Evolutionary conservation across 371 early-diverging fungal genomes (phyloP).

Genomic region (Mucor plumbeus): DNA sequence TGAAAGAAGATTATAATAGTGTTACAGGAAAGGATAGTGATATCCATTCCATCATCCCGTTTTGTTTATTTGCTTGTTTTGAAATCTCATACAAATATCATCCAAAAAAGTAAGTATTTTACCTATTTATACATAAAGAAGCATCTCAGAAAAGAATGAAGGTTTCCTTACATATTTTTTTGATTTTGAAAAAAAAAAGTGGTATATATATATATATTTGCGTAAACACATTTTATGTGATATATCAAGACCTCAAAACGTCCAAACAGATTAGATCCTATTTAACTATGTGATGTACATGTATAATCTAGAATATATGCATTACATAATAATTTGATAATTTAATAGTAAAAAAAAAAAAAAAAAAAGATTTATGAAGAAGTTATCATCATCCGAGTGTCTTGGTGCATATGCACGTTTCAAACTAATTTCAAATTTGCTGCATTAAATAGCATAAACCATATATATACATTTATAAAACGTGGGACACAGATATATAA

Average conservation of each 20-base stretch:
- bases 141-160: neutral
- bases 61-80: slow-evolving; percentile 6
- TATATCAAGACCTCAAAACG: neutral
- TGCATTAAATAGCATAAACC: neutral
- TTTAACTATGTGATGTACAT: neutral
- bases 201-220: neutral
- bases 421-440: neutral
- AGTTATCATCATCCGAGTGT: neutral
- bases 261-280: neutral
- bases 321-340: neutral
- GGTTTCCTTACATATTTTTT: neutral
- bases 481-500: neutral
- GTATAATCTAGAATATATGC: neutral
- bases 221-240: neutral
- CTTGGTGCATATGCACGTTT: neutral
- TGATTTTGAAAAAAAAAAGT: neutral
- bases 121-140: neutral
- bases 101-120: slow-evolving; percentile 1
- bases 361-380: neutral
- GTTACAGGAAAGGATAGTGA: neutral
- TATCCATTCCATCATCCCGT: neutral
- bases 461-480: neutral
- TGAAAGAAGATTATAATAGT: neutral
- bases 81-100: neutral
- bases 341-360: too few relatives aligned